Conservation (phyloP, 1,139 yeast genomes). For the Geotrichum fermentans region DNA sequence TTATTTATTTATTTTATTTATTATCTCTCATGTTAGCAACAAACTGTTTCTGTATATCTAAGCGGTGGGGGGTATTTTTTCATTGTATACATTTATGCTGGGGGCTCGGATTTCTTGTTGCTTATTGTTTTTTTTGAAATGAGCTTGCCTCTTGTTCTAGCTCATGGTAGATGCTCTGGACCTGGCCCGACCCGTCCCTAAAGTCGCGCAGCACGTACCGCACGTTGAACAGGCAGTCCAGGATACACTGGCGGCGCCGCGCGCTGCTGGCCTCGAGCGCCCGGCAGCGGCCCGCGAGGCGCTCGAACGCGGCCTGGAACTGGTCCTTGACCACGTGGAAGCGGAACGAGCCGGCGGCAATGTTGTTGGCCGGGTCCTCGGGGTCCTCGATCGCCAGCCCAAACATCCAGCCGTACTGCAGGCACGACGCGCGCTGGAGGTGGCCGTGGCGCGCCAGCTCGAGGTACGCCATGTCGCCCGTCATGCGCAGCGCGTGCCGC, state of each 20-base stretch:
- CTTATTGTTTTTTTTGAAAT: too few relatives aligned
- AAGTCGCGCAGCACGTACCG: not conserved
- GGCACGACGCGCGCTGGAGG: constrained; percentile 36
- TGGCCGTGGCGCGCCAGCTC: constrained; percentile 42
- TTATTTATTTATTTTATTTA: too few relatives aligned
- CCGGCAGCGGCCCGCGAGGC: constrained; percentile 48
- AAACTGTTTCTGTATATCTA: too few relatives aligned
- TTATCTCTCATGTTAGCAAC: too few relatives aligned
- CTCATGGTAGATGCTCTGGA: not conserved
- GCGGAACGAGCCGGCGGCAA: constrained; percentile 81
- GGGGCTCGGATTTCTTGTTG: too few relatives aligned
- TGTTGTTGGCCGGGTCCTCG: constrained; percentile 73
- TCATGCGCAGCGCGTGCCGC: constrained; percentile 47
- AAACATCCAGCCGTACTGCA: constrained; percentile 40
- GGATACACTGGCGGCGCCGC: too few relatives aligned
- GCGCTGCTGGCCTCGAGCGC: not conserved
- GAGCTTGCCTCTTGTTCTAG: too few relatives aligned
- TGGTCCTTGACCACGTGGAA: constrained; percentile 76
- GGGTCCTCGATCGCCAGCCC: constrained; percentile 86
- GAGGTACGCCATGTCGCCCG: constrained; percentile 49
- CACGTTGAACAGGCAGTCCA: not conserved
- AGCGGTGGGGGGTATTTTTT: too few relatives aligned
- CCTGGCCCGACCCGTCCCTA: not conserved
- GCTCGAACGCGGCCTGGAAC: constrained; percentile 85
- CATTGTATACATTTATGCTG: too few relatives aligned